Evolutionary conservation across 2,329 filamentous ascomycete species (phyloP).

Genomic region (Ceratocystis papillata): DNA sequence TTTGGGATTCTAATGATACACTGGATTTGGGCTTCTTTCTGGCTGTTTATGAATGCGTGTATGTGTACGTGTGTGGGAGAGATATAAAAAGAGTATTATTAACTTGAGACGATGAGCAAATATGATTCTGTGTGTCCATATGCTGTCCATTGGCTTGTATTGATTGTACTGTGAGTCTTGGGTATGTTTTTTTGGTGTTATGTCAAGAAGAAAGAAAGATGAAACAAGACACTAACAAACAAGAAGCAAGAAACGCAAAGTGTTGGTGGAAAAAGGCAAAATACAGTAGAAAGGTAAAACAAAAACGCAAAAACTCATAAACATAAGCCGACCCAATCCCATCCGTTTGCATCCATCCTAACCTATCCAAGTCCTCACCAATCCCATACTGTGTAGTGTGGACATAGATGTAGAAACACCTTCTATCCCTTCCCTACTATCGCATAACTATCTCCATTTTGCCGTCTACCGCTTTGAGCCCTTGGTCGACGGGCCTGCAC

Average conservation of each 20-base stretch:
- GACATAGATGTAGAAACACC: background rate
- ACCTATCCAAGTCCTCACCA: background rate
- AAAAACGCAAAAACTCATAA: background rate
- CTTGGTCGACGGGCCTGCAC: background rate
- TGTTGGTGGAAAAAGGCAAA: background rate
- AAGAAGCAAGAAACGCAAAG: background rate
- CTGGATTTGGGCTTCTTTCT: background rate
- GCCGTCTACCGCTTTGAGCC: background rate
- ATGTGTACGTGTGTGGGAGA: background rate
- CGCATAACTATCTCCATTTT: background rate
- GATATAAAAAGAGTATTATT: no score
- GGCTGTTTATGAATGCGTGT: background rate
- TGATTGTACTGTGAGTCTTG: no score
- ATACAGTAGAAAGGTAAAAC: background rate
- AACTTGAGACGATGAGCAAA: no score
- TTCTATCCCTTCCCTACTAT: background rate
- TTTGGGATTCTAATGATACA: constrained; percentile 8
- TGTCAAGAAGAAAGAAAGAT: background rate
- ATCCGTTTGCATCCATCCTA: background rate
- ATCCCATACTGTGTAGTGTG: background rate
- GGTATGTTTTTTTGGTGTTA: background rate
- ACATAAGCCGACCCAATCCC: background rate
- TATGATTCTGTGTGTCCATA: no score
- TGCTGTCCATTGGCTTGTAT: no score
- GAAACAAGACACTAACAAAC: background rate